Conservation (phyloP, 495 filamentous ascomycete species). For the Xylaria telfairii region DNA sequence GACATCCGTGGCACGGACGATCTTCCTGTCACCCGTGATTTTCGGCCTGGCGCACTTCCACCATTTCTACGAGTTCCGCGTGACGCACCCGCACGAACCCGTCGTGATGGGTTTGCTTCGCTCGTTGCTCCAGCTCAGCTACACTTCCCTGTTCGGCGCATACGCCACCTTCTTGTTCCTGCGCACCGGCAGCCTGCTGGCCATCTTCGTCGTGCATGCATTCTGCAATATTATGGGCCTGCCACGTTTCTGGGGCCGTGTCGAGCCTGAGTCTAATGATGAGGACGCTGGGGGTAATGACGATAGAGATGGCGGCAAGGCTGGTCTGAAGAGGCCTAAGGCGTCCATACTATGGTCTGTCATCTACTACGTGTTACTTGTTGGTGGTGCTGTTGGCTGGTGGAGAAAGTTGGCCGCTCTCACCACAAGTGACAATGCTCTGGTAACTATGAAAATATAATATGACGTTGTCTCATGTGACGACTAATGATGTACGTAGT, state of each 20-base stretch:
- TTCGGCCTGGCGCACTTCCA: constrained; percentile 96
- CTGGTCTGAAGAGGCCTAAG: background rate
- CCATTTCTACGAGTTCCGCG: constrained; percentile 92
- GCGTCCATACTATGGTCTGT: constrained; percentile 67
- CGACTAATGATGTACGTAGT: background rate
- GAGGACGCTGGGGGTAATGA: constrained; percentile 19
- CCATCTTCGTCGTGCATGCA: constrained; percentile 75
- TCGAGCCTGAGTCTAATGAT: constrained; percentile 51
- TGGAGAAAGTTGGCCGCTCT: constrained; percentile 72
- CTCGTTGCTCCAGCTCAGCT: constrained; percentile 84
- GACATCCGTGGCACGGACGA: constrained; percentile 59
- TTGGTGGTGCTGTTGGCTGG: constrained; percentile 74
- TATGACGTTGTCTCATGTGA: background rate
- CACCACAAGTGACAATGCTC: constrained; percentile 64
- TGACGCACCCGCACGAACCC: constrained; percentile 76
- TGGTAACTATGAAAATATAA: constrained; percentile 46
- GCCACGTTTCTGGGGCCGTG: constrained; percentile 83
- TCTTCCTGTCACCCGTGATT: constrained; percentile 84
- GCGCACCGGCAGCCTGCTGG: constrained; percentile 78
- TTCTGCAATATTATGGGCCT: constrained; percentile 95
- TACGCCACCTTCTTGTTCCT: constrained; percentile 91
- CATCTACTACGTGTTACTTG: constrained; percentile 75
- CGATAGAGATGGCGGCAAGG: constrained; percentile 22
- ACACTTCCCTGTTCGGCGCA: constrained; percentile 92
- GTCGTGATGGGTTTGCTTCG: constrained; percentile 65